Evolutionary conservation across 2,329 filamentous ascomycete species (phyloP).

Genomic region (Daldinia eschscholtzii): DNA sequence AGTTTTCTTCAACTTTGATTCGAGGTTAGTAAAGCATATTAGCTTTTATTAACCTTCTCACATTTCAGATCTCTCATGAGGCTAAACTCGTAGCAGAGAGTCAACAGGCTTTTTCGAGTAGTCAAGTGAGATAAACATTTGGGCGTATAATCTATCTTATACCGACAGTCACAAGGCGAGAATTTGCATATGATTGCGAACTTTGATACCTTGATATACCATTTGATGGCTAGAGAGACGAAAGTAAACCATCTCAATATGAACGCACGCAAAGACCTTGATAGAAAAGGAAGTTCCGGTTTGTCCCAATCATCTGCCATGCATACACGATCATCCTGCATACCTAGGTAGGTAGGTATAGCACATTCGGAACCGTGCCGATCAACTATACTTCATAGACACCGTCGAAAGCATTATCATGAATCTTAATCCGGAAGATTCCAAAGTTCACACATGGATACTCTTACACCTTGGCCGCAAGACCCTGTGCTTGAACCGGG

Average conservation of each 20-base stretch:
- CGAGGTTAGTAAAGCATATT: background rate
- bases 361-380: background rate
- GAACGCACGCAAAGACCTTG: background rate
- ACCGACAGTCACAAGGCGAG: too few species aligned
- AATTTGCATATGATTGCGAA: too few species aligned
- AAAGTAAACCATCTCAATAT: background rate
- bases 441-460: background rate
- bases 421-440: background rate
- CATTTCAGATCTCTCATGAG: background rate
- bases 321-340: background rate
- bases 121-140: background rate
- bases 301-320: background rate
- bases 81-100: background rate
- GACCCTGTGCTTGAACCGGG: slow-evolving; percentile 44
- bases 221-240: background rate
- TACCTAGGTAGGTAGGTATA: background rate
- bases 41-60: background rate
- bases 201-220: background rate
- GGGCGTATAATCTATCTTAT: background rate
- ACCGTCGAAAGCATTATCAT: background rate
- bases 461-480: slow-evolving; percentile 43
- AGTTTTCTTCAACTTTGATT: background rate
- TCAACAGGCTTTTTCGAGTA: background rate
- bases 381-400: background rate
- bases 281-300: background rate